Percentiles rank a stretch among this genome's conserved stretches.
These are phyloP conservation scores for Oryza longistaminata DNA, from an alignment of 176 grass and related monocot genomes.

Conservation along the genomic window DNA sequence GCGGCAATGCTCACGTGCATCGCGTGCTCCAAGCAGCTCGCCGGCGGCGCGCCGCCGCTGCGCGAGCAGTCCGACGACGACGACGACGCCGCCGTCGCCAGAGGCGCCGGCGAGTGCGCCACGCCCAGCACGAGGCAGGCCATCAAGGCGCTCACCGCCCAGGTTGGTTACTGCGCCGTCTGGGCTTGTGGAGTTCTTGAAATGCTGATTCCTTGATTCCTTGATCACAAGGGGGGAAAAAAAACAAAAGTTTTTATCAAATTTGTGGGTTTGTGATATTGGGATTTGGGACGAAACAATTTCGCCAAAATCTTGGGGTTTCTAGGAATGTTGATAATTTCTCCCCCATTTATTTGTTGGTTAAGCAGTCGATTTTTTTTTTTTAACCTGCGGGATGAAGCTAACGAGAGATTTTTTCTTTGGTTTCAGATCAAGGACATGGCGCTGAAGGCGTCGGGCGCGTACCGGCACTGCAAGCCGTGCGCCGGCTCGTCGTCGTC, in stretches of 20 bases:
- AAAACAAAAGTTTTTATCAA: not conserved
- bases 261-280: not conserved
- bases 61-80: slow-evolving; percentile 50
- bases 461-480: slow-evolving; percentile 87
- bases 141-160: slow-evolving; percentile 65
- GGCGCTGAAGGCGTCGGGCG: slow-evolving; percentile 73
- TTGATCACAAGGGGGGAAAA: not conserved
- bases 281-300: not conserved
- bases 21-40: slow-evolving; percentile 77
- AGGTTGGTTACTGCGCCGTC: slow-evolving; percentile 43
- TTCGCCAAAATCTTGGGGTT: slow-evolving; percentile 3
- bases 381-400: no score
- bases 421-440: slow-evolving; percentile 81
- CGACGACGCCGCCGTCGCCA: slow-evolving; percentile 25
- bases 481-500: slow-evolving; percentile 43
- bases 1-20: slow-evolving; percentile 85
- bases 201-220: not conserved
- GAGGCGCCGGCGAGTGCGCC: slow-evolving; percentile 19
- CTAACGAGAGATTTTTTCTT: slow-evolving; percentile 7
- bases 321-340: not conserved
- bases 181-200: slow-evolving; percentile 4
- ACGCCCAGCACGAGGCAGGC: slow-evolving; percentile 67
- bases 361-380: not conserved
- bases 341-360: not conserved
- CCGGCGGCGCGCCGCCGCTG: slow-evolving; percentile 42